Percentiles rank a stretch among this genome's conserved stretches.
These are phyloP conservation scores for Aphanocladium album DNA, from an alignment of 2,329 filamentous ascomycete genomes.

Conservation along the genomic window DNA sequence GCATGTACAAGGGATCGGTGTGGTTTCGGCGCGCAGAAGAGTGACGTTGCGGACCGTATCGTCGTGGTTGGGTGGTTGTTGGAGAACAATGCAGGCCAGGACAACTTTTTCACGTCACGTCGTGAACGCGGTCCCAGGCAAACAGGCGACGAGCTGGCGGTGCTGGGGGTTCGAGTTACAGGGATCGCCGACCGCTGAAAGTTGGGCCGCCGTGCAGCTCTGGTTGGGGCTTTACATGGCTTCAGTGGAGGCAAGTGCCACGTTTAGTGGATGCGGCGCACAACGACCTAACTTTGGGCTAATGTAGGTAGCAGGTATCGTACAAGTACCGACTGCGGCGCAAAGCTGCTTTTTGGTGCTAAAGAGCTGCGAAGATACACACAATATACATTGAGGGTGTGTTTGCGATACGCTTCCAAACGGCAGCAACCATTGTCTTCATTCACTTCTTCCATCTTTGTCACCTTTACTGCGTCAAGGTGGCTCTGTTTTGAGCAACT, in stretches of 20 bases:
- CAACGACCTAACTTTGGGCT: no score
- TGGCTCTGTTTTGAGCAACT: not conserved
- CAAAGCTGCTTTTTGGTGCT: no score
- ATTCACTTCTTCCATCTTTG: not conserved
- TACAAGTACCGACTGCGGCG: no score
- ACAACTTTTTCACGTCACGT: slow-evolving; percentile 12
- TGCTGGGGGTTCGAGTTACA: not conserved
- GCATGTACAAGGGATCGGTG: not conserved
- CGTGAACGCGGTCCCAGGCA: slow-evolving; percentile 9
- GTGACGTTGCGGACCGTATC: not conserved
- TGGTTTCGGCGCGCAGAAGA: not conserved
- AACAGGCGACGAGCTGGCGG: not conserved
- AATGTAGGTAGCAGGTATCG: no score
- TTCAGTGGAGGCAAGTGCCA: not conserved
- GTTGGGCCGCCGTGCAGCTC: not conserved
- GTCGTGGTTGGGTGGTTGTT: slow-evolving; percentile 7
- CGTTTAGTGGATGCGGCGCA: not conserved
- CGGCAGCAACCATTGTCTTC: not conserved
- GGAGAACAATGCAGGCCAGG: not conserved
- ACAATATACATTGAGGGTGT: not conserved
- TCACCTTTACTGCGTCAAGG: not conserved
- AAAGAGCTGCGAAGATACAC: no score
- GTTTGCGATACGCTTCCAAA: not conserved
- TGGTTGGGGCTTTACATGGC: not conserved
- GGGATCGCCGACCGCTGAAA: not conserved